Conservation (phyloP, 495 filamentous ascomycete genomes). For the Podospora comata region DNA sequence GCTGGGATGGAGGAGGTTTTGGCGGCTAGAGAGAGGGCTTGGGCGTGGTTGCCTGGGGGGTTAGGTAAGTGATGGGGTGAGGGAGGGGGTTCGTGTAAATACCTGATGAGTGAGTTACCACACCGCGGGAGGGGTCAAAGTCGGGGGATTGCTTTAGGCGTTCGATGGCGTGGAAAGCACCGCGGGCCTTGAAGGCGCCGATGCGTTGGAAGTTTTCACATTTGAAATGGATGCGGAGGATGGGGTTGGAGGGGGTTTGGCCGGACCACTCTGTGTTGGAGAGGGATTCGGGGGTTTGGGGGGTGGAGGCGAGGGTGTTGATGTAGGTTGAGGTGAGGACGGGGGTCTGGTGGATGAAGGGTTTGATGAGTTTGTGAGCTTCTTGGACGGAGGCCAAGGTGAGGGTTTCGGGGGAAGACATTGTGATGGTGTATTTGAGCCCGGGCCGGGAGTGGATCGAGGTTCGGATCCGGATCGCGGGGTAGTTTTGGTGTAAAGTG, state of each 20-base stretch:
- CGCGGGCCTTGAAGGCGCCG: conserved; percentile 90
- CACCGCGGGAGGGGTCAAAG: conserved; percentile 61
- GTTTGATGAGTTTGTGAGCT: conserved; percentile 69
- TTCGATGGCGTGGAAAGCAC: conserved; percentile 84
- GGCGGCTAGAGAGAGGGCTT: conserved; percentile 88
- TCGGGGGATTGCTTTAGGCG: conserved; percentile 64
- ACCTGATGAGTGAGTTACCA: conserved; percentile 92
- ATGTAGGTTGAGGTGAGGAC: conserved; percentile 75
- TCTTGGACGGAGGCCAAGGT: conserved; percentile 63
- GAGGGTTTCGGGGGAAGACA: conserved; percentile 53
- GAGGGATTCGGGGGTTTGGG: conserved; percentile 53
- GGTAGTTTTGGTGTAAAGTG: not conserved
- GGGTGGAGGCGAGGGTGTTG: conserved; percentile 66
- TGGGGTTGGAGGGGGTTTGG: conserved; percentile 57
- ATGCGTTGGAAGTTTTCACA: conserved; percentile 91
- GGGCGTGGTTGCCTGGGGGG: conserved; percentile 78
- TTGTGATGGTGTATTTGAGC: conserved; percentile 41
- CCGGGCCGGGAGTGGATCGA: not conserved
- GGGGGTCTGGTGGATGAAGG: conserved; percentile 78
- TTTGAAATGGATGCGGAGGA: conserved; percentile 84
- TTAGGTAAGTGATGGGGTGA: not conserved
- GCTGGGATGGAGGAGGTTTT: conserved; percentile 57
- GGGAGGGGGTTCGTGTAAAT: conserved; percentile 19
- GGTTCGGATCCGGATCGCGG: conserved; percentile 2
- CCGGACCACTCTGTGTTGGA: conserved; percentile 57